phyloP scores from a whole-genome alignment of 345 rosid species.

The Euphorbia peplus region DNA sequence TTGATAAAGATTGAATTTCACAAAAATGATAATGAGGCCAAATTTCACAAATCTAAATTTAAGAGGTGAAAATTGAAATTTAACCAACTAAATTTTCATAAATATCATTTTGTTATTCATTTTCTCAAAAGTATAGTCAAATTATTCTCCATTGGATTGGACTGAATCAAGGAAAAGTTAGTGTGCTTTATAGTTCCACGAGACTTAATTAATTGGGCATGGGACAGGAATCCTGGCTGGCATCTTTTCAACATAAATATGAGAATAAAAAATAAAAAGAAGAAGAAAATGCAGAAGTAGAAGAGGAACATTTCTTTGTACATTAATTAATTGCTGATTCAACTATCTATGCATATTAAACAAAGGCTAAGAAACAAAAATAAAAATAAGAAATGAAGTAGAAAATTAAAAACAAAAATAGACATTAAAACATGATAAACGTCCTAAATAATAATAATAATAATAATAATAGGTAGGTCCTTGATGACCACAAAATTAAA shows the following conservation, averaged over 20 bases:
- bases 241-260: conserved; percentile 16
- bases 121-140: not conserved
- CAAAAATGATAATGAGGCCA: too few species aligned
- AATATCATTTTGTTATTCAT: too few species aligned
- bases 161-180: conserved; percentile 23
- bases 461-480: too few species aligned
- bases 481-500: conserved; percentile 36
- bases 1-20: too few species aligned
- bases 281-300: not conserved
- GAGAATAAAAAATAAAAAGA: not conserved
- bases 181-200: conserved; percentile 32
- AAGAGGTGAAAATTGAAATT: too few species aligned
- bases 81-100: too few species aligned
- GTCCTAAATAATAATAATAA: conserved; percentile 42
- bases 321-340: conserved; percentile 47
- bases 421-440: conserved; percentile 26
- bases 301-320: conserved; percentile 39
- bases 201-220: conserved; percentile 42
- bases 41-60: too few species aligned
- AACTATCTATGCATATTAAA: conserved; percentile 39
- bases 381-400: not conserved
- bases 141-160: not conserved
- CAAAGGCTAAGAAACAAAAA: conserved; percentile 17
- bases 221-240: conserved; percentile 35
- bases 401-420: too few species aligned